A percentile compares a stretch with the other conserved stretches of the same genome.
Conservation (phyloP, 331 rosid species). For the Acacia pycnantha region DNA sequence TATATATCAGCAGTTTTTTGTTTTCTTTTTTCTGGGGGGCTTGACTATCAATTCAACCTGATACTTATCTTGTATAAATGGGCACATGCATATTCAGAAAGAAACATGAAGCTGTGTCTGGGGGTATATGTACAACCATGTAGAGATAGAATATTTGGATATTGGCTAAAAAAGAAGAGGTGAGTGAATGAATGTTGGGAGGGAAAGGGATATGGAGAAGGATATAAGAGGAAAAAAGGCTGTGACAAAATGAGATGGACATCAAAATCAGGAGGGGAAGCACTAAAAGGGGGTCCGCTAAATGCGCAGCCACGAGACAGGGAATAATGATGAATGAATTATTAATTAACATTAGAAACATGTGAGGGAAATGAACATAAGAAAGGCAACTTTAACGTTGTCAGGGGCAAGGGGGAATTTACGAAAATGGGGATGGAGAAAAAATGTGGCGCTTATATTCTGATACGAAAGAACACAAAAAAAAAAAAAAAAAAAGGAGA, state of each 20-base stretch:
- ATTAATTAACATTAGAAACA: neutral
- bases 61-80: neutral
- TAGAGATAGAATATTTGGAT: too few species aligned
- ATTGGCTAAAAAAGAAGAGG: too few species aligned
- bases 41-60: neutral
- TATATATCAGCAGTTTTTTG: neutral
- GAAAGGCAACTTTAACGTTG: slow-evolving; percentile 3
- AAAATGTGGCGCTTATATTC: too few species aligned
- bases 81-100: neutral
- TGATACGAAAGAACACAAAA: too few species aligned
- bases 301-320: neutral
- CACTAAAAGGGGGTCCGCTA: neutral
- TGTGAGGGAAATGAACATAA: neutral
- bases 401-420: neutral
- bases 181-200: neutral
- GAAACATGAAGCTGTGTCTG: too few species aligned
- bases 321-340: neutral
- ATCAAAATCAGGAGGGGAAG: neutral
- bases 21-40: too few species aligned
- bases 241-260: neutral
- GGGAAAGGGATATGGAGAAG: neutral
- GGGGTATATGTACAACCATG: too few species aligned
- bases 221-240: neutral
- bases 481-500: too few species aligned
- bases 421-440: too few species aligned